These are phyloP conservation scores for Rheum nobile DNA, from an alignment of 148 eudicot genomes.

Conservation along the genomic window DNA sequence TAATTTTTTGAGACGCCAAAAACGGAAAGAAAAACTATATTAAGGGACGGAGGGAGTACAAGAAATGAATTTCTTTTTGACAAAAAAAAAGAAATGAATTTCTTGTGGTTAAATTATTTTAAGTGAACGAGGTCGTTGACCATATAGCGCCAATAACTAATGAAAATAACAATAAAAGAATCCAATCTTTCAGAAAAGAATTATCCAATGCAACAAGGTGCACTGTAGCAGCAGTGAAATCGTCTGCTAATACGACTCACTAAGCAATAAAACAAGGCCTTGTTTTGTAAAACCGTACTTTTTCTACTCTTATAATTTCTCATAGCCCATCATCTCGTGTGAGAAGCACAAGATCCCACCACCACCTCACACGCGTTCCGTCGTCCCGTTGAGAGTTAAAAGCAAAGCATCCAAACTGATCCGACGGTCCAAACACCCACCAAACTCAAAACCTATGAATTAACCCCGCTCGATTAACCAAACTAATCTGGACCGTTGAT, in stretches of 20 bases:
- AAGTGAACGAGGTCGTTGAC: background rate
- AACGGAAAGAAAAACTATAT: too few species aligned
- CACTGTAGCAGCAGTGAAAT: background rate
- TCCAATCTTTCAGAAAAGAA: background rate
- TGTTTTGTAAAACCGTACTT: too few species aligned
- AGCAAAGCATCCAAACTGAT: background rate
- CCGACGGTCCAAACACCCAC: background rate
- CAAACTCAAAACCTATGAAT: conserved; percentile 1
- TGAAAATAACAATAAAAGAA: background rate
- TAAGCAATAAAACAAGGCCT: too few species aligned
- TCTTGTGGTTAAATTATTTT: too few species aligned
- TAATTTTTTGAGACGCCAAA: too few species aligned
- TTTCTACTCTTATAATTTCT: too few species aligned
- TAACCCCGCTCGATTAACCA: background rate
- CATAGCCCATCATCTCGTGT: background rate
- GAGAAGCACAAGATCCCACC: background rate
- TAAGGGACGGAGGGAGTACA: too few species aligned
- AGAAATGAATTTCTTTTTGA: too few species aligned
- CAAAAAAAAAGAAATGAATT: too few species aligned
- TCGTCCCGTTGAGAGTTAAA: background rate
- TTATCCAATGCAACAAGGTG: background rate
- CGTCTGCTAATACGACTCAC: too few species aligned
- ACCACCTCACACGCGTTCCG: background rate
- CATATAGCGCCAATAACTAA: background rate
- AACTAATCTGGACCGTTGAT: conserved; percentile 16